Evolutionary conservation across 331 rosid species (phyloP), one percentile per base, ranked within the genome.

Genomic region (Cydonia oblonga): DNA sequence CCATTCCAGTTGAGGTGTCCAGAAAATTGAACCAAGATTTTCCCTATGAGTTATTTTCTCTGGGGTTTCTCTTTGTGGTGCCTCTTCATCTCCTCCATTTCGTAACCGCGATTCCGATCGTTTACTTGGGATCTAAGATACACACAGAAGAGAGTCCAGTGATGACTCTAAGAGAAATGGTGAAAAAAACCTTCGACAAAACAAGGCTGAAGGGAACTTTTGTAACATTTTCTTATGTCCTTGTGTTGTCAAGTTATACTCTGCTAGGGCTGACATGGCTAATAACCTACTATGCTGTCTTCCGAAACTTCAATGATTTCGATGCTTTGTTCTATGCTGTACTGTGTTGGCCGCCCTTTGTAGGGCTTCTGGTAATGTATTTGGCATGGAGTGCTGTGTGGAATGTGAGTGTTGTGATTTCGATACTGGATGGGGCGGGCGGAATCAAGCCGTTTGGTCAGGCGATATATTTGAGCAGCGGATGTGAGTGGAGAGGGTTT

Each of bases 341-440:
- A 14, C 14, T 84, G 56, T 71, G 68, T 53, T 28, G 38, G 67
- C 2, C 73, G 8, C 62, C 74, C 5, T 9, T 78, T 35, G 51
- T 33, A 35, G 77, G 58, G 61, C 18, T 84, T 75, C 70, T 86
- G 54, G 69, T 9, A 42, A 60, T 71, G 68, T 83, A 84, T 78
- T 76, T 75, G 58, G 86, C 83, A 73, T 84, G 85, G 88, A 84
- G 86, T 76, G 79, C 79, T 59, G 66, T 78, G 44, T 86, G 96
- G 96, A 82, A 84, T 53, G 73, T 84, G 91, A 74, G 96, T 20
- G 68, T 84, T 66, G 85, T 84, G 69, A 59, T 87, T 60, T 88
- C 91, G 4, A 66, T 84, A 4, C 2, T 88, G 84, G 92, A 89
- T 13, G 88, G 84, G 29, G 30, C 54, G 11, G 32, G 60, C 64